These are phyloP conservation scores for Colletotrichum brevisporum DNA, from an alignment of 2,329 filamentous ascomycete genomes.

Conservation along the genomic window DNA sequence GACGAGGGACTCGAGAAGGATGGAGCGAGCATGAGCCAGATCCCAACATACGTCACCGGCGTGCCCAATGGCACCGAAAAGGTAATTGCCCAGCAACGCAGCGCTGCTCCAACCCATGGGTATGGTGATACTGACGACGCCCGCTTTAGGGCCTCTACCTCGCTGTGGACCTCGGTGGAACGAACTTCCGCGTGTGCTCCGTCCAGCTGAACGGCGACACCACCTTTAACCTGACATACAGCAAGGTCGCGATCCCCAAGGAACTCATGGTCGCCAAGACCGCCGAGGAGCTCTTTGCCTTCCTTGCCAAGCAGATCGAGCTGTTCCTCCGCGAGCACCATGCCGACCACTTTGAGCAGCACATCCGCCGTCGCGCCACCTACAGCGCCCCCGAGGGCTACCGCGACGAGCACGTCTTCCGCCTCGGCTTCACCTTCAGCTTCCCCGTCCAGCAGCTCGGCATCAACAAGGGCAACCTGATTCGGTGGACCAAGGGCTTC, in stretches of 20 bases:
- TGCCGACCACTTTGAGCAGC: constrained; percentile 84
- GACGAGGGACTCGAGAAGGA: constrained; percentile 86
- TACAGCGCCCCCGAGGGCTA: constrained; percentile 71
- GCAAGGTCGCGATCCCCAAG: constrained; percentile 91
- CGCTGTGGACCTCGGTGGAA: constrained; percentile 97
- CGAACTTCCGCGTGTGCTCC: constrained; percentile 98
- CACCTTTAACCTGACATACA: constrained; percentile 93
- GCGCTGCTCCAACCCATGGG: neutral
- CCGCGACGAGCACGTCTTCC: constrained; percentile 84
- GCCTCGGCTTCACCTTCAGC: constrained; percentile 98
- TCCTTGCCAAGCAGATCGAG: constrained; percentile 94
- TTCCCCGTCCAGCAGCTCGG: constrained; percentile 95
- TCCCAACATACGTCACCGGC: constrained; percentile 95
- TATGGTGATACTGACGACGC: constrained; percentile 28
- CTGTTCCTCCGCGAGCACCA: constrained; percentile 90
- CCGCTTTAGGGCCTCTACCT: constrained; percentile 90
- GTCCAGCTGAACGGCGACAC: constrained; percentile 94
- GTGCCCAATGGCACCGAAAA: constrained; percentile 98
- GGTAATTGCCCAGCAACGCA: constrained; percentile 62
- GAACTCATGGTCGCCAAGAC: constrained; percentile 92
- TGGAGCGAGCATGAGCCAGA: constrained; percentile 89
- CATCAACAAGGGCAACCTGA: constrained; percentile 94
- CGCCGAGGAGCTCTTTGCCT: constrained; percentile 88
- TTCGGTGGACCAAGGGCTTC: constrained; percentile 99
- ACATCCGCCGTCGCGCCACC: constrained; percentile 75